Conservation (phyloP, 441 rosid genomes). For the Erysimum pusillum region DNA sequence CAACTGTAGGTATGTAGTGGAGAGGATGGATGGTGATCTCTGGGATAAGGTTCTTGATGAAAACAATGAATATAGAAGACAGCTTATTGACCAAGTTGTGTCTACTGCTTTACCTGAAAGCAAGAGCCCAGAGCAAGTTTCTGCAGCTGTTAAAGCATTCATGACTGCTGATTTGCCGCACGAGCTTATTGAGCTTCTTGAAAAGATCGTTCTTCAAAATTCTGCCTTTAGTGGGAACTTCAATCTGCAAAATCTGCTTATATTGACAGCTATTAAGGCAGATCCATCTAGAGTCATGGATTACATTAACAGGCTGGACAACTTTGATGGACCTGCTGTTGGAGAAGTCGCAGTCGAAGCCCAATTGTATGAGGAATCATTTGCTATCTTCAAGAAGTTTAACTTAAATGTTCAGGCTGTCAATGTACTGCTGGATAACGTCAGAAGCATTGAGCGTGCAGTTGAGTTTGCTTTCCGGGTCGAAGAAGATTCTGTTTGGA, state of each 20-base stretch:
- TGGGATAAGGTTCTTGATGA: slow-evolving; percentile 98
- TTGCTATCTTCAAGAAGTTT: slow-evolving; percentile 95
- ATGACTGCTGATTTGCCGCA: slow-evolving; percentile 99
- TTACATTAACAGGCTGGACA: slow-evolving; percentile 94
- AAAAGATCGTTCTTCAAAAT: slow-evolving; percentile 99
- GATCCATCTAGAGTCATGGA: slow-evolving; percentile 99
- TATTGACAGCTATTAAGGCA: slow-evolving; percentile 98
- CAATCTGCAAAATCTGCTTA: slow-evolving; percentile 95
- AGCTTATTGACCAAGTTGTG: slow-evolving; percentile 99
- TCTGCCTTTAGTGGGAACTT: slow-evolving; percentile 99
- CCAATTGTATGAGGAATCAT: slow-evolving; percentile 92
- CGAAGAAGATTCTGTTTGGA: slow-evolving; percentile 99
- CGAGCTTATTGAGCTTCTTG: slow-evolving; percentile 98
- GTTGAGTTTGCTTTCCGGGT: slow-evolving; percentile 99
- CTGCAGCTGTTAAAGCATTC: slow-evolving; percentile 99
- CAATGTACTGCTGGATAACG: slow-evolving; percentile 85
- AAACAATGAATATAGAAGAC: slow-evolving; percentile 91
- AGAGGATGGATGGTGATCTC: slow-evolving; percentile 96
- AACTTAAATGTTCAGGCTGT: slow-evolving; percentile 97
- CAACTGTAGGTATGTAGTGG: slow-evolving; percentile 90
- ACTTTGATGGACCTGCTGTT: slow-evolving; percentile 99
- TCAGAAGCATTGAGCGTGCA: slow-evolving; percentile 91
- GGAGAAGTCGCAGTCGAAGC: slow-evolving; percentile 99
- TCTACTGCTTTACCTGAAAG: slow-evolving; percentile 99
- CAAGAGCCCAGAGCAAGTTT: slow-evolving; percentile 99